phyloP scores from a whole-genome alignment of 1,139 yeast genomes.

The Yamadazyma songkhlaensis region DNA sequence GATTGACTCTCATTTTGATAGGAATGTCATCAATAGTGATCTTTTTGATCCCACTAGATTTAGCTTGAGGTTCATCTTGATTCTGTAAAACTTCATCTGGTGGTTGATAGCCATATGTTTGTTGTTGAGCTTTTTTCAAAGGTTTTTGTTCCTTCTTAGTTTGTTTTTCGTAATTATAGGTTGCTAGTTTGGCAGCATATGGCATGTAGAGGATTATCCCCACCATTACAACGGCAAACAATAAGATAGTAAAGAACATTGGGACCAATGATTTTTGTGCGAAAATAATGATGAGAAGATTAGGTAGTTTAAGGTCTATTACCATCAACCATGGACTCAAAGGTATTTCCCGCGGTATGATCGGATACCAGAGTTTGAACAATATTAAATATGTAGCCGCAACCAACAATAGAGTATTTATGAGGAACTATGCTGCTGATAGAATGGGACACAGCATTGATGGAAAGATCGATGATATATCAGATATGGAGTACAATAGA shows the following conservation, averaged over 20 bases:
- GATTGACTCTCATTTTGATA: slow-evolving; percentile 29
- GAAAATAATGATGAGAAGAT: background rate
- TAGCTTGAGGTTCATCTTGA: slow-evolving; percentile 15
- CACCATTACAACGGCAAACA: slow-evolving; percentile 27
- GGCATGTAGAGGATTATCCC: slow-evolving; percentile 34
- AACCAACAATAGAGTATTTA: background rate
- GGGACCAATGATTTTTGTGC: background rate
- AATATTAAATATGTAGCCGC: background rate
- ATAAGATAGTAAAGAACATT: slow-evolving; percentile 29
- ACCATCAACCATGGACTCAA: background rate
- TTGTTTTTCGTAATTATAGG: slow-evolving; percentile 10
- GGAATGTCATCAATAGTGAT: slow-evolving; percentile 42
- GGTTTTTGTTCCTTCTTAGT: slow-evolving; percentile 3
- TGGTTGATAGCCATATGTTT: slow-evolving; percentile 28
- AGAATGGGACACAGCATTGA: slow-evolving; percentile 48
- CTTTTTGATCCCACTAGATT: slow-evolving; percentile 29
- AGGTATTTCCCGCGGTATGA: too few species aligned
- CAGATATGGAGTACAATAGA: slow-evolving; percentile 52
- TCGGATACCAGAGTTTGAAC: too few species aligned
- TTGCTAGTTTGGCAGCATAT: slow-evolving; percentile 37
- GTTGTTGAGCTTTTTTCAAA: slow-evolving; percentile 3
- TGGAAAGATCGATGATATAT: slow-evolving; percentile 44
- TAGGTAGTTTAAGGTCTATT: too few species aligned
- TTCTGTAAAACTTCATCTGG: slow-evolving; percentile 31
- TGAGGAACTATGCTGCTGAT: slow-evolving; percentile 18